These are phyloP conservation scores for Aureobasidium zeae DNA, from an alignment of 2,329 filamentous ascomycete species.

Conservation along the genomic window DNA sequence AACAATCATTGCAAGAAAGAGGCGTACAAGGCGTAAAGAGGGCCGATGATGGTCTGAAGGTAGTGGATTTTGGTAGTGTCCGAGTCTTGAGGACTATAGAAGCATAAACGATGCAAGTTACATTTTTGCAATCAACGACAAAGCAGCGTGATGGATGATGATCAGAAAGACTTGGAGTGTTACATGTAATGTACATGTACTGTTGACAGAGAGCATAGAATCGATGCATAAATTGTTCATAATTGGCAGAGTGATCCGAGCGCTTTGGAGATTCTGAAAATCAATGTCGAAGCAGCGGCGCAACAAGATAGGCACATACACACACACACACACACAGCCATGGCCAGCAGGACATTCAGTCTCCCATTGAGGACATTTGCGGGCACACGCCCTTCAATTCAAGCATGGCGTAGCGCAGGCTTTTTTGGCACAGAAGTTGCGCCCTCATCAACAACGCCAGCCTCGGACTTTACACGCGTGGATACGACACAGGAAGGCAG, in stretches of 20 bases:
- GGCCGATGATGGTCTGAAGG: slow-evolving; percentile 1
- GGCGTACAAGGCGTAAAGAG: slow-evolving; percentile 9
- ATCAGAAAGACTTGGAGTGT: too few species aligned
- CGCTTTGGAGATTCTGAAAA: too few species aligned
- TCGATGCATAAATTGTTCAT: too few species aligned
- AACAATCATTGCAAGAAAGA: neutral
- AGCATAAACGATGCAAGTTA: neutral
- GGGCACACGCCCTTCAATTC: slow-evolving; percentile 13
- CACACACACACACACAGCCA: too few species aligned
- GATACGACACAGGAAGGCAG: neutral
- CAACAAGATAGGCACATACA: neutral
- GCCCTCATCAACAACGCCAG: slow-evolving; percentile 1
- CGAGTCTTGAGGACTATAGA: neutral
- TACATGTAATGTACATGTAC: too few species aligned
- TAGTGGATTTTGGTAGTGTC: slow-evolving; percentile 1
- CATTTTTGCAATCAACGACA: neutral
- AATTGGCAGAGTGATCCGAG: too few species aligned
- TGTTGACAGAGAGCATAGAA: too few species aligned
- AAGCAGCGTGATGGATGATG: too few species aligned
- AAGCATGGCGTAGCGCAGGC: slow-evolving; percentile 14
- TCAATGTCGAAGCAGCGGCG: too few species aligned
- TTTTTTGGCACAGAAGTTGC: slow-evolving; percentile 13
- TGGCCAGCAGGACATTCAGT: slow-evolving; percentile 7
- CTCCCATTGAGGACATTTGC: slow-evolving; percentile 7
- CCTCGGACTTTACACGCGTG: neutral